Percentiles rank a stretch among this genome's conserved stretches.
These are phyloP conservation scores for Colletotrichum noveboracense DNA, from an alignment of 2,329 filamentous ascomycete genomes.

Conservation along the genomic window DNA sequence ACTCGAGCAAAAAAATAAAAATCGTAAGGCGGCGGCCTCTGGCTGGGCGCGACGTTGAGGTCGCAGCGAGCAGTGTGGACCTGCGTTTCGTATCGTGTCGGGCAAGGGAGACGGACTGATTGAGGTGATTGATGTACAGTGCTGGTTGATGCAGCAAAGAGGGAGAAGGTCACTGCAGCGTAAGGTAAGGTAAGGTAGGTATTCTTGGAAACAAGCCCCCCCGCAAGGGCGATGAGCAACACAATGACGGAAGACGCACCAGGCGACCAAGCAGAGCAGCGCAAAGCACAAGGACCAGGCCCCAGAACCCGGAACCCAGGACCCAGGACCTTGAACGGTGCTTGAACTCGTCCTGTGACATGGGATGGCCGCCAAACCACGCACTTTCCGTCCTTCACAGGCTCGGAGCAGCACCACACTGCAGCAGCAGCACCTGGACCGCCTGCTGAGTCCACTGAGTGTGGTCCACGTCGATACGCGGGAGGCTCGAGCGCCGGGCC, in stretches of 20 bases:
- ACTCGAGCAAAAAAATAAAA: background rate
- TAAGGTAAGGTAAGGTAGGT: conserved; percentile 1
- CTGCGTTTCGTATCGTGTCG: background rate
- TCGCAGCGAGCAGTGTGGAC: conserved; percentile 6
- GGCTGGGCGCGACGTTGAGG: conserved; percentile 12
- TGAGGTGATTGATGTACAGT: background rate
- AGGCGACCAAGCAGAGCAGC: background rate
- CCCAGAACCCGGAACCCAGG: background rate
- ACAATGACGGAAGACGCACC: conserved; percentile 13
- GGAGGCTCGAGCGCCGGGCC: background rate
- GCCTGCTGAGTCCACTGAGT: background rate
- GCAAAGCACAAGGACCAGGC: background rate
- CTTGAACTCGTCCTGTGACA: background rate
- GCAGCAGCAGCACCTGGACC: background rate
- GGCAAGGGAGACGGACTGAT: background rate
- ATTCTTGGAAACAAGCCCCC: background rate
- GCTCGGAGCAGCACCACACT: background rate
- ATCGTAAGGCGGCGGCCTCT: background rate
- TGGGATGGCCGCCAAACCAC: background rate
- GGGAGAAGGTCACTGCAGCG: background rate
- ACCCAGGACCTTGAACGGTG: background rate
- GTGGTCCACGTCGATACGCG: background rate
- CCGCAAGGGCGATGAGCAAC: background rate
- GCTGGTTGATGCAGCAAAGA: background rate
- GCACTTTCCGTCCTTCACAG: background rate